A percentile compares a stretch with the other conserved stretches of the same genome.
phyloP scores from a whole-genome alignment of 768 basidiomycete genomes.

The Daedaleopsis sinensis region DNA sequence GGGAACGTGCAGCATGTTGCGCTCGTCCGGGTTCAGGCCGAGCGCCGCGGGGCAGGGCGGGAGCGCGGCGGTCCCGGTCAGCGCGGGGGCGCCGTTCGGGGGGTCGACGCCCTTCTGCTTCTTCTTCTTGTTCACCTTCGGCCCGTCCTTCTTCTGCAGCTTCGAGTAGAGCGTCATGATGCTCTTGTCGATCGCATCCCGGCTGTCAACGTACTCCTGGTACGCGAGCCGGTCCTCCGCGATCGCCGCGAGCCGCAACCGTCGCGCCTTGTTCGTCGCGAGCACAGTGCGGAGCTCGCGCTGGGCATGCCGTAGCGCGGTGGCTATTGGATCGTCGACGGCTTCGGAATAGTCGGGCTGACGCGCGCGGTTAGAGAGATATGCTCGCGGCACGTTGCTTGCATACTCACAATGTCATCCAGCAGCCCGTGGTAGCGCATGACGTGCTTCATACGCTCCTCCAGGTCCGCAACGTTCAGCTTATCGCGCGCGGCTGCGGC shows the following conservation, averaged over 20 bases:
- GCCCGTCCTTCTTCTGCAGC: slow-evolving; percentile 79
- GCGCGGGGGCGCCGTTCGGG: slow-evolving; percentile 29
- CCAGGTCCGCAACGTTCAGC: slow-evolving; percentile 79
- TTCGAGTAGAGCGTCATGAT: slow-evolving; percentile 75
- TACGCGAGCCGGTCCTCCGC: slow-evolving; percentile 89
- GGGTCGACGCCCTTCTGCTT: slow-evolving; percentile 53
- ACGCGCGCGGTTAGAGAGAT: slow-evolving; percentile 16
- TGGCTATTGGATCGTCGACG: slow-evolving; percentile 93
- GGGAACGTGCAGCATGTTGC: slow-evolving; percentile 60
- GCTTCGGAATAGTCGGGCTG: slow-evolving; percentile 77
- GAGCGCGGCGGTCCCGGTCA: slow-evolving; percentile 35
- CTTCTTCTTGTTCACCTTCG: slow-evolving; percentile 74
- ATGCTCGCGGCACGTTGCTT: not conserved
- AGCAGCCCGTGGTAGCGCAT: slow-evolving; percentile 77
- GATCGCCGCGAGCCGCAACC: slow-evolving; percentile 67
- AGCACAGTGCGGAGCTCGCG: slow-evolving; percentile 75
- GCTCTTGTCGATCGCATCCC: slow-evolving; percentile 87
- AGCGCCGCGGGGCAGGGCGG: slow-evolving; percentile 73
- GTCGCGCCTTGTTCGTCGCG: slow-evolving; percentile 83
- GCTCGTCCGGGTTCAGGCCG: slow-evolving; percentile 70
- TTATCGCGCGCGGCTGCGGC: slow-evolving; percentile 78
- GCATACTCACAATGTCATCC: slow-evolving; percentile 62
- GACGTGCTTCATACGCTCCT: slow-evolving; percentile 73
- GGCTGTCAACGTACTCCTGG: slow-evolving; percentile 85
- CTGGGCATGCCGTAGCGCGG: slow-evolving; percentile 88